Base-by-base conservation (phyloP, 306 rosid species). In the Sindora glabra region DNA sequence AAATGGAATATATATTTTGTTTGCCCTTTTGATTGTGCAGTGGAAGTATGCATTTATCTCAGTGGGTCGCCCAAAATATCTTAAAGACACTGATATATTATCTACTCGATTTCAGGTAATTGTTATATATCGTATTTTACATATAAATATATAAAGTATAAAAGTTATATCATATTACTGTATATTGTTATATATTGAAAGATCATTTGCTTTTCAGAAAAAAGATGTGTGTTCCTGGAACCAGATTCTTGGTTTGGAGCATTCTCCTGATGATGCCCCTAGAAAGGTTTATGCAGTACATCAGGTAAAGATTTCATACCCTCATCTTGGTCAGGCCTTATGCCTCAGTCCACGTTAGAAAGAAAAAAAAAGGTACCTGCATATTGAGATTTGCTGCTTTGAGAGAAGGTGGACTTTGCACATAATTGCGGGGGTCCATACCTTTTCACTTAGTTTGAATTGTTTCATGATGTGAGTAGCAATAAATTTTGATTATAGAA, bases 141-240 rank as follows among this genome's bases (percentile, higher is more conserved):
- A n/a, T n/a, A n/a, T n/a, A n/a, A n/a, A n/a, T n/a, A 8, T 6
- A 21, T 19, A n/a, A 23, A 5, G 23, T 8, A 17, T 12, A 23
- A 6, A 8, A 21, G 41, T 56, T 5, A 23, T 19, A 11, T 5
- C 0, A n/a, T n/a, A 10, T 25, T 9, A 15, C 40, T 24, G 8
- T 3, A 13, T 10, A 7, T 13, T 2, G 8, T 2, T 15, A 39
- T 24, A 34, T 14, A 4, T 60, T 10, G 49, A 49, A 26, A 46
- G 36, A 9, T 19, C 52, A 21, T 33, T 15, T 61, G 4, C 32
- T 27, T 27, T 6, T 44, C 71, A 82, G 89, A 75, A 85, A 45
- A 82, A 82, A 70, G 89, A 82, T 51, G 74, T 79, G 51, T 79
- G 89, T 36, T 79, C 89, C 26, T 82, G 89, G 89, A 85, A 82